Conservation (phyloP, 78 protist genomes). For the Trichosphaerium sp. region DNA sequence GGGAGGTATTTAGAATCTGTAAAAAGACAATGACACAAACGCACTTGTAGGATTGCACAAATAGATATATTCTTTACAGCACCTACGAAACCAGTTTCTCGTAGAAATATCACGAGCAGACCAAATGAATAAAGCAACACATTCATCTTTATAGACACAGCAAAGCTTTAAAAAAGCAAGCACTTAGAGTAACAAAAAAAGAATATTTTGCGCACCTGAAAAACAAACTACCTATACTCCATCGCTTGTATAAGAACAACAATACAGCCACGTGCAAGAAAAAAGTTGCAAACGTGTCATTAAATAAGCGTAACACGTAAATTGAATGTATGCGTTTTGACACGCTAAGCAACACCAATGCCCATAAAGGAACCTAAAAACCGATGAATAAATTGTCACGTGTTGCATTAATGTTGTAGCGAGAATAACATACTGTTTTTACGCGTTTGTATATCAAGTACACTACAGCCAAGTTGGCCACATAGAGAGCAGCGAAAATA, state of each 20-base stretch:
- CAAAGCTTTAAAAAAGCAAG: slow-evolving; percentile 8
- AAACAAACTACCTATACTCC: slow-evolving; percentile 47
- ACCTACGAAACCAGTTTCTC: slow-evolving; percentile 26
- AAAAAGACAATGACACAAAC: too few species aligned
- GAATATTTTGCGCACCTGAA: slow-evolving; percentile 13
- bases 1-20: background rate
- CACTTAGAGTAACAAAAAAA: background rate
- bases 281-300: slow-evolving; percentile 72
- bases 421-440: too few species aligned
- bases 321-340: slow-evolving; percentile 77
- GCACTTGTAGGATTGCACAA: slow-evolving; percentile 46
- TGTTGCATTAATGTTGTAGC: background rate
- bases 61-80: slow-evolving; percentile 21
- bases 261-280: slow-evolving; percentile 37
- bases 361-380: slow-evolving; percentile 33
- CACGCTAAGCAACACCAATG: slow-evolving; percentile 18
- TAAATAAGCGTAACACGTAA: slow-evolving; percentile 79
- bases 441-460: slow-evolving; percentile 13
- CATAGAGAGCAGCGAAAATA: slow-evolving; percentile 28
- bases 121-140: slow-evolving; percentile 70
- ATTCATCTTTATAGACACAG: slow-evolving; percentile 82
- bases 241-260: slow-evolving; percentile 9
- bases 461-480: slow-evolving; percentile 8
- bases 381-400: background rate
- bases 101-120: slow-evolving; percentile 37